Evolutionary conservation across 176 grass and related monocot genomes (phyloP).

Genomic region (Oryza punctata): DNA sequence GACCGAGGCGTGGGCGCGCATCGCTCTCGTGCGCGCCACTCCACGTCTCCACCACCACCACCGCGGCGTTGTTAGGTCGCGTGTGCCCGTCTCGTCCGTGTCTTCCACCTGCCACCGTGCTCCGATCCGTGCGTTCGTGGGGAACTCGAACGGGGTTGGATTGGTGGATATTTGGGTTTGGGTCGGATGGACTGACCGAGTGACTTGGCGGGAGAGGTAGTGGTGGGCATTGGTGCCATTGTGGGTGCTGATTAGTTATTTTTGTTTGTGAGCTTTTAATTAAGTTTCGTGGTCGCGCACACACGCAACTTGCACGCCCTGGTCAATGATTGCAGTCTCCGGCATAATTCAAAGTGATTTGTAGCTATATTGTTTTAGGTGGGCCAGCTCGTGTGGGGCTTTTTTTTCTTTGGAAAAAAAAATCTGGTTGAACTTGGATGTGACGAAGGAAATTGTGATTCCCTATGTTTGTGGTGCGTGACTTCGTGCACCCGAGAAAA

Average conservation of each 20-base stretch:
- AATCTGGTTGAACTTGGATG: not conserved
- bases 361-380: not conserved
- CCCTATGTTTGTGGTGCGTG: not conserved
- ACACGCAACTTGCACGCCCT: not conserved
- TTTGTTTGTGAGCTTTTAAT: not conserved
- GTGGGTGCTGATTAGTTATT: not conserved
- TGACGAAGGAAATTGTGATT: not conserved
- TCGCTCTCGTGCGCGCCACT: not conserved
- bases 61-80: not conserved
- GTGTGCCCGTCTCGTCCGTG: not conserved
- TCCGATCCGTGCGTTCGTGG: no score
- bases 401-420: not conserved
- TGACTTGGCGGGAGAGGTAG: not conserved
- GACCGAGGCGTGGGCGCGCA: conserved; percentile 11
- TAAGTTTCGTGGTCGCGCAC: not conserved
- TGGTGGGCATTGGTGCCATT: not conserved
- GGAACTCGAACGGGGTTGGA: not conserved
- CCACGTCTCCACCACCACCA: not conserved
- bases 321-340: not conserved
- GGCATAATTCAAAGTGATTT: conserved; percentile 11
- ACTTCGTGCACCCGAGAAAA: not conserved
- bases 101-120: not conserved
- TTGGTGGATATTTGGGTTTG: not conserved
- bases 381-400: not conserved
- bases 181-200: no score